Conservation (phyloP, 306 rosid species). For the Quercus wislizeni region DNA sequence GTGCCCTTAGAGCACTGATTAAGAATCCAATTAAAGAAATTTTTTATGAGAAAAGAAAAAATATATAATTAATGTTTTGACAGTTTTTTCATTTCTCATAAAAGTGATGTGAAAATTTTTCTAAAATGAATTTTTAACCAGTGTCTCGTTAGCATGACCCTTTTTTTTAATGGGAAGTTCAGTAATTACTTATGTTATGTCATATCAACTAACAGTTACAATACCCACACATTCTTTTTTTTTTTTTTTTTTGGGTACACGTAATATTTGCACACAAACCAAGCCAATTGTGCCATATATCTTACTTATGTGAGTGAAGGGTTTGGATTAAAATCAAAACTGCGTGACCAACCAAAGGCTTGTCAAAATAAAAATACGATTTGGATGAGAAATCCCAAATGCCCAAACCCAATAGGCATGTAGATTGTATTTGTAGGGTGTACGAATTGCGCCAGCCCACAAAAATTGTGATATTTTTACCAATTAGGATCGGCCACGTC, state of each 20-base stretch:
- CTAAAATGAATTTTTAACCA: too few species aligned
- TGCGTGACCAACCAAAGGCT: constrained; percentile 43
- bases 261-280: constrained; percentile 14
- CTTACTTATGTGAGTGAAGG: not conserved
- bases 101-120: too few species aligned
- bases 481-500: constrained; percentile 23
- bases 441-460: constrained; percentile 26
- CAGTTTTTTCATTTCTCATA: too few species aligned
- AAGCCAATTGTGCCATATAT: constrained; percentile 1
- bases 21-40: too few species aligned
- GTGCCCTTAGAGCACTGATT: too few species aligned
- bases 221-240: too few species aligned
- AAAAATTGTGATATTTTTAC: not conserved
- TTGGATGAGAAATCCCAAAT: not conserved
- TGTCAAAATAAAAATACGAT: constrained; percentile 10
- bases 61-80: too few species aligned
- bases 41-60: too few species aligned
- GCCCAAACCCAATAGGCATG: not conserved
- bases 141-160: too few species aligned
- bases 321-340: constrained; percentile 23
- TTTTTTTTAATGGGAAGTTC: not conserved
- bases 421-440: not conserved
- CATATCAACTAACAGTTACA: not conserved
- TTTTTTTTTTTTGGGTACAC: not conserved
- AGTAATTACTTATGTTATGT: not conserved